Evolutionary conservation across 768 basidiomycete species (phyloP), one percentile per base, ranked within the genome.

Genomic region (Lactarius deliciosus): DNA sequence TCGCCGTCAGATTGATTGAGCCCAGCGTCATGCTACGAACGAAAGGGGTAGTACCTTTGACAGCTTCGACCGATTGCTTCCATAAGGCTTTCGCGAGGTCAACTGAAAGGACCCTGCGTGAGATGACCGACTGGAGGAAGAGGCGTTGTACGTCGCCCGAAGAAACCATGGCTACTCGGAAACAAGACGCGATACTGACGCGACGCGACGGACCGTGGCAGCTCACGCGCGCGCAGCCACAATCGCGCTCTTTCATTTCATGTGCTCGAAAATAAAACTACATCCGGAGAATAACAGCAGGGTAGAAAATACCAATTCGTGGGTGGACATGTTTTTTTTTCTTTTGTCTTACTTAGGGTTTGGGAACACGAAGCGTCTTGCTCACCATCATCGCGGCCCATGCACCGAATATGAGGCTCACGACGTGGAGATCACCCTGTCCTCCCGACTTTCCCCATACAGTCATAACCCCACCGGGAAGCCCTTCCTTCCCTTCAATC

Each of bases 361-460:
- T 94, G 15, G 92, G 91, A 60, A 98, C 86, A 59, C 87, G 84
- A 56, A 99, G 81, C 18, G 97, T 98, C 80, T 98, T 98, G 83
- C 93, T 96, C 69, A 99, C 92, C 96, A 99, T 98, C 57, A 92
- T 90, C 18, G 94, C 90, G 10, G 91, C 96, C 96, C 95, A 98
- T 15, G 81, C 74, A 8, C 80, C 89, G 76, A 94, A 93, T n/a
- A 96, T 73, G 41, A 92, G 68, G 73, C 87, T 87, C 50, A 88
- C 87, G 45, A 85, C 78, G 76, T 99, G 97, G 57, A 98, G 72
- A 71, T 98, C 96, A 72, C 95, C 89, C 38, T 87, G 83, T 11
- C 89, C 89, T 15, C 90, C 92, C 38, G 79, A 73, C 43, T 79
- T 70, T 20, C 90, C 92, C 88, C 91, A 93, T 16, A 92, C 74